Base-by-base conservation (phyloP, 441 rosid genomes). In the Populus hybrid region DNA sequence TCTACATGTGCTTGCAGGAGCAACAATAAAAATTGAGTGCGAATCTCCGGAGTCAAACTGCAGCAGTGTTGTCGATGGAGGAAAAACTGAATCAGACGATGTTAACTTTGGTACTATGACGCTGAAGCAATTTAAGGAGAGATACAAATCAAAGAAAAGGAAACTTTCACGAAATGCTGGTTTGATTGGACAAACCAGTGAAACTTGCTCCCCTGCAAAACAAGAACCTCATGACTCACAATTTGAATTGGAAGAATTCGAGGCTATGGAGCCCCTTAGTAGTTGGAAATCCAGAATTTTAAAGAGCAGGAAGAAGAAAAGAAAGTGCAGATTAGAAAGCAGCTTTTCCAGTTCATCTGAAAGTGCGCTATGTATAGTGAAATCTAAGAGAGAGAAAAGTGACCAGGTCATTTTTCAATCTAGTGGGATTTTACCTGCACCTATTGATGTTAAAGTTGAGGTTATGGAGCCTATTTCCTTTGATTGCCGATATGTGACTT, bases 81-180 rank as follows among this genome's bases (percentile, higher is more conserved):
- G 59, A n/a, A 72, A 66, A 18, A 53, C 36, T 76, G 81, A 82
- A 71, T 53, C 26, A 35, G 87, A 81, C 78, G 88, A 83, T 81
- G 18, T 65, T 66, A 36, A 57, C 81, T 80, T 83, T 42, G 79
- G 61, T 21, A 72, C 71, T 67, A 79, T 90, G 85, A 93, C 97
- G 1, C 75, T 93, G 84, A 79, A 75, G 70, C 90, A 84, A 80
- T 34, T 93, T 11, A 84, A 83, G 85, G 86, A 80, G 75, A 84
- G 85, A 68, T 89, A 87, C 83, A 87, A 81, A 83, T 78, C 32
- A 75, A 89, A 86, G 81, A 95, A 91, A 83, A 83, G 94, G 85
- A 91, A 90, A 67, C 71, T 14, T 68, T n/a, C 77, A 3, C 67
- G 61, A 69, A 1, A 5, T 30, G 80, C 64, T 78, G 75, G 70